Percentiles rank a stretch among this genome's conserved stretches.
These are phyloP conservation scores for Kwoniella botswanensis DNA, from an alignment of 768 basidiomycete species.

Conservation along the genomic window DNA sequence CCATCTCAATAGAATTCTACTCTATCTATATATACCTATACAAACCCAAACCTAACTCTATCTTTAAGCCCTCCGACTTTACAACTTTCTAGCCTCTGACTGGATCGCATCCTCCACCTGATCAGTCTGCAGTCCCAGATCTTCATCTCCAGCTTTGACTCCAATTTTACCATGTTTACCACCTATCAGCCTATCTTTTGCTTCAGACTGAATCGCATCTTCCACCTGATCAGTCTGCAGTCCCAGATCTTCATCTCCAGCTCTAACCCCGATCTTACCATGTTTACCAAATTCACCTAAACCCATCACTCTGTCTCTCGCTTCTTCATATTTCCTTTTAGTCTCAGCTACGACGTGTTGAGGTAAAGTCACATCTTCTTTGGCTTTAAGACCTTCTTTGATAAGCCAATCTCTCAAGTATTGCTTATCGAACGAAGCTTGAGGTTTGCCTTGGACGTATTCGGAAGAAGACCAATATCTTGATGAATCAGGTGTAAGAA, in stretches of 20 bases:
- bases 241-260: conserved; percentile 14
- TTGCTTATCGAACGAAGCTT: conserved; percentile 96
- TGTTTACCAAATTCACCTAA: conserved; percentile 43
- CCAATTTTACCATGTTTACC: conserved; percentile 14
- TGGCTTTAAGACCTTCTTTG: conserved; percentile 68
- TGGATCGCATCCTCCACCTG: conserved; percentile 31
- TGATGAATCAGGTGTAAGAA: conserved; percentile 96
- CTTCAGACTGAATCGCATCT: conserved; percentile 22
- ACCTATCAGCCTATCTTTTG: conserved; percentile 56
- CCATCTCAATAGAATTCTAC: background rate
- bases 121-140: conserved; percentile 26
- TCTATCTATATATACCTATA: conserved; percentile 4
- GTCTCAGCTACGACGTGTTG: conserved; percentile 79
- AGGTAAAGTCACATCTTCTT: conserved; percentile 77
- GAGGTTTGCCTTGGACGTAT: conserved; percentile 74
- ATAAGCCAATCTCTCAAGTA: conserved; percentile 90
- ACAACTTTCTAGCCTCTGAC: background rate
- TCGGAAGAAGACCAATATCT: conserved; percentile 87
- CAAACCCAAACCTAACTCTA: background rate
- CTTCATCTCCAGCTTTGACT: conserved; percentile 16
- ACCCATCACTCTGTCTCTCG: conserved; percentile 61
- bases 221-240: conserved; percentile 33
- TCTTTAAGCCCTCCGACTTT: background rate
- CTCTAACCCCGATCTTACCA: conserved; percentile 7
- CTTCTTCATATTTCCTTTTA: conserved; percentile 77